These are phyloP conservation scores for Agrocybe praecox DNA, from an alignment of 768 basidiomycete species.

Conservation along the genomic window DNA sequence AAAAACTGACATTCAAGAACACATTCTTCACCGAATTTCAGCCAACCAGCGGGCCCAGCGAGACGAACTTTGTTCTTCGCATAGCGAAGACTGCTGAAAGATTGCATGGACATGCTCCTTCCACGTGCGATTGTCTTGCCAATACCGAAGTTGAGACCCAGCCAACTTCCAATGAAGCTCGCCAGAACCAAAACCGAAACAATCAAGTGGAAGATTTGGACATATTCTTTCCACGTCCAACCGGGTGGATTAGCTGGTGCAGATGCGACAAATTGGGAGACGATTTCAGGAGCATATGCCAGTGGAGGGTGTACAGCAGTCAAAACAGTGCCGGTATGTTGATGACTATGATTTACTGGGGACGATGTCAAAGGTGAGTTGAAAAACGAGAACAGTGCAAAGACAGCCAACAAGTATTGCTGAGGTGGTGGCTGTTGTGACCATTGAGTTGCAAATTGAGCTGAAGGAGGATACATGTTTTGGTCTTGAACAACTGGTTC, in stretches of 20 bases:
- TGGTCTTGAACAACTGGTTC: conserved; percentile 19
- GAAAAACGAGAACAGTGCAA: conserved; percentile 86
- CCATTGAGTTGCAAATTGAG: conserved; percentile 10
- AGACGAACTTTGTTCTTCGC: background rate
- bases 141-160: conserved; percentile 28
- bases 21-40: conserved; percentile 30
- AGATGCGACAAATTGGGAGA: conserved; percentile 27
- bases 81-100: background rate
- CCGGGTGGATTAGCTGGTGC: conserved; percentile 12
- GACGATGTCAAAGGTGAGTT: conserved; percentile 66
- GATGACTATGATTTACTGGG: conserved; percentile 38
- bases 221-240: conserved; percentile 52
- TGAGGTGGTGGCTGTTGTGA: conserved; percentile 32
- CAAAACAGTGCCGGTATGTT: conserved; percentile 63
- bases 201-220: conserved; percentile 68
- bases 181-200: conserved; percentile 66
- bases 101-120: conserved; percentile 8
- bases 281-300: conserved; percentile 34
- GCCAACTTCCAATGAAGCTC: conserved; percentile 46
- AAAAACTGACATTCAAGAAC: conserved; percentile 31
- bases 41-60: conserved; percentile 26
- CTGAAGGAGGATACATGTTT: conserved; percentile 11
- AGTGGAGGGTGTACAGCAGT: conserved; percentile 35
- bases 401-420: conserved; percentile 81
- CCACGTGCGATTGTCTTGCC: conserved; percentile 14